These are phyloP conservation scores for Pittosporum tobira DNA, from an alignment of 129 eudicot genomes.

Conservation along the genomic window DNA sequence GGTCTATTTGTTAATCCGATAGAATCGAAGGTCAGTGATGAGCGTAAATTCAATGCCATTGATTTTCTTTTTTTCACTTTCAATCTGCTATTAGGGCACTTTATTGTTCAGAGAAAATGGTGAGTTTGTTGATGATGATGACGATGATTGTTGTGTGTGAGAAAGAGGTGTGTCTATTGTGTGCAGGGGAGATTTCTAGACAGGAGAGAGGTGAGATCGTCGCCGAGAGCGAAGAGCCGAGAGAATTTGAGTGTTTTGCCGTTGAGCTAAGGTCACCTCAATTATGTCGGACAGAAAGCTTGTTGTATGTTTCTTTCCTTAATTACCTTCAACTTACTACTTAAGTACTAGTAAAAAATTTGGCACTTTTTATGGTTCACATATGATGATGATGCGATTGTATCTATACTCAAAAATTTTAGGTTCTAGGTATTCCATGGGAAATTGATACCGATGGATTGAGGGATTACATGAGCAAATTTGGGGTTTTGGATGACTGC, in stretches of 20 bases:
- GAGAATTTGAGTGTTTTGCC: slow-evolving; percentile 34
- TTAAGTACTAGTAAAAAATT: too few species aligned
- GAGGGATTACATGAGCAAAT: slow-evolving; percentile 85
- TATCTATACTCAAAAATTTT: slow-evolving; percentile 5
- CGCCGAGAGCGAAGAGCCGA: slow-evolving; percentile 22
- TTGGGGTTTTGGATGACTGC: slow-evolving; percentile 95
- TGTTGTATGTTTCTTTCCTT: slow-evolving; percentile 51
- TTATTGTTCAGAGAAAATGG: too few species aligned
- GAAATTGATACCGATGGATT: slow-evolving; percentile 86
- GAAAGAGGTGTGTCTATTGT: slow-evolving; percentile 81
- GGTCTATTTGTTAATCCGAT: slow-evolving; percentile 20
- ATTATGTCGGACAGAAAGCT: slow-evolving; percentile 80
- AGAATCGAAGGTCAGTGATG: slow-evolving; percentile 34
- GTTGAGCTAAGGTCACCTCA: slow-evolving; percentile 11
- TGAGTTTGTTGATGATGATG: too few species aligned
- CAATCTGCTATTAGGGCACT: too few species aligned
- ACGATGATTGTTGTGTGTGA: slow-evolving; percentile 49
- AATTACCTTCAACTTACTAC: too few species aligned
- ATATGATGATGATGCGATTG: not conserved
- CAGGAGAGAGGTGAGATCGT: slow-evolving; percentile 45
- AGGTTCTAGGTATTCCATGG: slow-evolving; percentile 98
- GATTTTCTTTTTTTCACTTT: too few species aligned
- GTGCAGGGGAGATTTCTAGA: slow-evolving; percentile 72
- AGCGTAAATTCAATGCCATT: slow-evolving; percentile 12
- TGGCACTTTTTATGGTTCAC: too few species aligned